These are phyloP conservation scores for Colletotrichum salicis DNA, from an alignment of 2,329 filamentous ascomycete genomes.

Conservation along the genomic window DNA sequence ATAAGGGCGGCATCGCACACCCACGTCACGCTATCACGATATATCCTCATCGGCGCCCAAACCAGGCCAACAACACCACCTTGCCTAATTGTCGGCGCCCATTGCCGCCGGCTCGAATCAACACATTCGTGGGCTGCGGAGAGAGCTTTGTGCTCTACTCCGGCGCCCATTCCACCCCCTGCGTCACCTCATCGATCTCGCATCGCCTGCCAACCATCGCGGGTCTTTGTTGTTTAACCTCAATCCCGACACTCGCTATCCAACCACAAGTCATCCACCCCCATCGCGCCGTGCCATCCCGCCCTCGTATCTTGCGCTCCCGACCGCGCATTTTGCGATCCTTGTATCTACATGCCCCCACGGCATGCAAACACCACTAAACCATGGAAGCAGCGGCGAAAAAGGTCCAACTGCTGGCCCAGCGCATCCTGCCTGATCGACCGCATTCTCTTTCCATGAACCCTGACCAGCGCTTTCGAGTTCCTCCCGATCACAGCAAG, in stretches of 20 bases:
- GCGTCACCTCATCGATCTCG: slow-evolving; percentile 8
- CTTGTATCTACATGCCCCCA: slow-evolving; percentile 29
- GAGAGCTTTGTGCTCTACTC: slow-evolving; percentile 42
- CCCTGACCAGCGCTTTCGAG: slow-evolving; percentile 58
- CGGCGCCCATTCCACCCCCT: slow-evolving; percentile 35
- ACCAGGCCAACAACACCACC: not conserved
- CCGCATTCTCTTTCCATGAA: slow-evolving; percentile 65
- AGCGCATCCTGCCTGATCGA: slow-evolving; percentile 62
- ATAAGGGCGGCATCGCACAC: slow-evolving; percentile 20
- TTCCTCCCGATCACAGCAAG: slow-evolving; percentile 52
- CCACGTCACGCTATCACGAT: slow-evolving; percentile 34
- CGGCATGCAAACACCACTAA: slow-evolving; percentile 44
- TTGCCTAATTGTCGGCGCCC: slow-evolving; percentile 20
- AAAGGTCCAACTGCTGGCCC: slow-evolving; percentile 63
- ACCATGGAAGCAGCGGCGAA: slow-evolving; percentile 70
- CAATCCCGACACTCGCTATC: slow-evolving; percentile 21
- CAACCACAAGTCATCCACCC: slow-evolving; percentile 15
- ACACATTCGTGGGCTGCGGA: slow-evolving; percentile 37
- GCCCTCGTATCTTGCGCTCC: slow-evolving; percentile 4
- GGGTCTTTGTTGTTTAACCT: slow-evolving; percentile 31
- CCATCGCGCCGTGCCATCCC: slow-evolving; percentile 13
- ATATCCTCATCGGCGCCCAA: slow-evolving; percentile 13
- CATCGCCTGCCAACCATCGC: slow-evolving; percentile 29
- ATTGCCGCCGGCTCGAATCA: slow-evolving; percentile 22
- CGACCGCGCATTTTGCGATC: slow-evolving; percentile 24